phyloP scores from a whole-genome alignment of 345 rosid species.

The Aegle marmelos region DNA sequence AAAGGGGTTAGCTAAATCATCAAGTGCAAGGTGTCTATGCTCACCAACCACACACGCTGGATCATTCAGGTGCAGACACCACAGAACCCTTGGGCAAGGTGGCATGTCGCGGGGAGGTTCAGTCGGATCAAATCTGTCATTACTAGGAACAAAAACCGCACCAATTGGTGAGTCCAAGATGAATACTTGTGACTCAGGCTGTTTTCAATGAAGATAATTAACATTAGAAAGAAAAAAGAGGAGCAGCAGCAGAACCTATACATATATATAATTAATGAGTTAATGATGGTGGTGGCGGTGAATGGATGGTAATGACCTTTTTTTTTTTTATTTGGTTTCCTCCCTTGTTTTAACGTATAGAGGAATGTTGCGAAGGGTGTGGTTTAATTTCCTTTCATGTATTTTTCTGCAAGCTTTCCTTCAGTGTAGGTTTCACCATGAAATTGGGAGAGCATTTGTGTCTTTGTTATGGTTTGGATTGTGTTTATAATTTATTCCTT shows the following conservation, averaged over 20 bases:
- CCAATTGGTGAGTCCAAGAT: conserved; percentile 15
- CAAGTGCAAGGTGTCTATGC: conserved; percentile 54
- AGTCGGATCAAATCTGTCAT: conserved; percentile 54
- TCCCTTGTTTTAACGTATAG: background rate
- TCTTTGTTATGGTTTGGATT: background rate
- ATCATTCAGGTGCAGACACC: conserved; percentile 74
- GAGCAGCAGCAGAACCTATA: too few species aligned
- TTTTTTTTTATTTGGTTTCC: too few species aligned
- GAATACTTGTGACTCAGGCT: background rate
- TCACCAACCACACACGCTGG: conserved; percentile 79
- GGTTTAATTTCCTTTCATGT: too few species aligned
- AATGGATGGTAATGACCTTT: background rate
- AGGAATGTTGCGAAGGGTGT: background rate
- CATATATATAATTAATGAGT: too few species aligned
- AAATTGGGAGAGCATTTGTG: background rate
- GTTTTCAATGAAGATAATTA: too few species aligned
- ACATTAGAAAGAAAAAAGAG: too few species aligned
- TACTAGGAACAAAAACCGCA: conserved; percentile 31
- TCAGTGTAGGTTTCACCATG: background rate
- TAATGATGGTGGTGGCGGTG: background rate
- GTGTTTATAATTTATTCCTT: background rate
- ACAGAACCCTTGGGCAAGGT: conserved; percentile 28
- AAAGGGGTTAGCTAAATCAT: background rate
- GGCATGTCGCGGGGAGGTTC: conserved; percentile 53
- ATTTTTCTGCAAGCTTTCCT: background rate